These are phyloP conservation scores for Beauveria sp. DNA, from an alignment of 2,329 filamentous ascomycete genomes.

Conservation along the genomic window DNA sequence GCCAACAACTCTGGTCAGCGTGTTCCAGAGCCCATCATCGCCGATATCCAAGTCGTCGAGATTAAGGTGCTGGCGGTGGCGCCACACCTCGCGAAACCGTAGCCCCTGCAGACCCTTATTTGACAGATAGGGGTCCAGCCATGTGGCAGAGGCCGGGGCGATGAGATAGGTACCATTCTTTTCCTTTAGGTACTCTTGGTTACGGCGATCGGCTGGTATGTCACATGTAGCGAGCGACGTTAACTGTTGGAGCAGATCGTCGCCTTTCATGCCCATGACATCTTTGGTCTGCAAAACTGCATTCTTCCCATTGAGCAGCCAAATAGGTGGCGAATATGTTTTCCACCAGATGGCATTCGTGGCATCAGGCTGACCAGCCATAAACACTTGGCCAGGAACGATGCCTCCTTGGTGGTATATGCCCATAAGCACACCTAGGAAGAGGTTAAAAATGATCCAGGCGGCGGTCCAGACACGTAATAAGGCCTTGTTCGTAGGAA, in stretches of 20 bases:
- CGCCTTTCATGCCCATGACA: conserved; percentile 63
- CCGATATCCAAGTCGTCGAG: conserved; percentile 75
- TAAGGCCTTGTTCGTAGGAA: conserved; percentile 48
- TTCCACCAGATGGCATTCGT: conserved; percentile 77
- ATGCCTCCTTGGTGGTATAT: conserved; percentile 75
- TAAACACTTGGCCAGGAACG: conserved; percentile 66
- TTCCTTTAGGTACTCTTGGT: conserved; percentile 50
- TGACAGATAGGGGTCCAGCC: conserved; percentile 55
- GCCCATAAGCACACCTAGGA: conserved; percentile 68
- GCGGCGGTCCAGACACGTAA: conserved; percentile 47
- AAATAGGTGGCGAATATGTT: conserved; percentile 74
- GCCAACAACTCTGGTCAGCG: conserved; percentile 59
- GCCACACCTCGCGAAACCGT: conserved; percentile 63
- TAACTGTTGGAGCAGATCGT: conserved; percentile 51
- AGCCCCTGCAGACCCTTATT: conserved; percentile 54
- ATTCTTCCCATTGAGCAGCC: conserved; percentile 71
- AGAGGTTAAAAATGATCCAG: conserved; percentile 64
- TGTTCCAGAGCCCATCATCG: conserved; percentile 67
- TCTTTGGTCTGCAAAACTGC: conserved; percentile 63
- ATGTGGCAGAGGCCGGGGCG: conserved; percentile 63
- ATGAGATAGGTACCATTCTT: conserved; percentile 62
- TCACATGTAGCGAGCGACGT: conserved; percentile 55
- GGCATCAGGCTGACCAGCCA: conserved; percentile 62
- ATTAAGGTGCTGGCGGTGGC: conserved; percentile 60
- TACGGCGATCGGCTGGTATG: conserved; percentile 47